These are phyloP conservation scores for Talaromyces sp. DNA, from an alignment of 2,329 filamentous ascomycete genomes.

Conservation along the genomic window DNA sequence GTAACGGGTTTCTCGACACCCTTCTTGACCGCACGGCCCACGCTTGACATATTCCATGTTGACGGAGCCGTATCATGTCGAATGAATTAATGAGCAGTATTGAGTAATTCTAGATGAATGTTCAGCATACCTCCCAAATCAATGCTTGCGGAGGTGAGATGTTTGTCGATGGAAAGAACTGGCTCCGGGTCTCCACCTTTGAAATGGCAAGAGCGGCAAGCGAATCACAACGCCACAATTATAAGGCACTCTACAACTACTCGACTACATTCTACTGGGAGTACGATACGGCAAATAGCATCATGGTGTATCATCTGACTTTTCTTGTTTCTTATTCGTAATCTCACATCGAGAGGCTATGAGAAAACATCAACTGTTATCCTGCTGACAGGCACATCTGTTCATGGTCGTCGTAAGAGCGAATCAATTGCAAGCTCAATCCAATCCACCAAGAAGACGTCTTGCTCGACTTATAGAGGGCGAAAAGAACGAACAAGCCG, in stretches of 20 bases:
- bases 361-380: conserved; percentile 25
- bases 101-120: background rate
- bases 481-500: conserved; percentile 19
- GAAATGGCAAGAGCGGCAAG: conserved; percentile 12
- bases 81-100: background rate
- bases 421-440: conserved; percentile 34
- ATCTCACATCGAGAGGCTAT: conserved; percentile 14
- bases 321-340: conserved; percentile 21
- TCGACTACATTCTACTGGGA: background rate
- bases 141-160: background rate
- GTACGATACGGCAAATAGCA: background rate
- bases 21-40: conserved; percentile 55
- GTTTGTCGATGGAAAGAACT: background rate
- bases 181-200: conserved; percentile 6
- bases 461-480: conserved; percentile 12
- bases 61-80: conserved; percentile 23
- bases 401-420: conserved; percentile 35
- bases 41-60: conserved; percentile 47
- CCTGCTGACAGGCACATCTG: conserved; percentile 32
- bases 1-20: conserved; percentile 70
- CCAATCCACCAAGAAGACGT: conserved; percentile 33
- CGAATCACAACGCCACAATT: conserved; percentile 15
- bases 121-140: background rate
- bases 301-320: conserved; percentile 12
- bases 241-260: background rate